Evolutionary conservation across 2,329 filamentous ascomycete species (phyloP).

Genomic region (Pseudogymnoascus destructans): DNA sequence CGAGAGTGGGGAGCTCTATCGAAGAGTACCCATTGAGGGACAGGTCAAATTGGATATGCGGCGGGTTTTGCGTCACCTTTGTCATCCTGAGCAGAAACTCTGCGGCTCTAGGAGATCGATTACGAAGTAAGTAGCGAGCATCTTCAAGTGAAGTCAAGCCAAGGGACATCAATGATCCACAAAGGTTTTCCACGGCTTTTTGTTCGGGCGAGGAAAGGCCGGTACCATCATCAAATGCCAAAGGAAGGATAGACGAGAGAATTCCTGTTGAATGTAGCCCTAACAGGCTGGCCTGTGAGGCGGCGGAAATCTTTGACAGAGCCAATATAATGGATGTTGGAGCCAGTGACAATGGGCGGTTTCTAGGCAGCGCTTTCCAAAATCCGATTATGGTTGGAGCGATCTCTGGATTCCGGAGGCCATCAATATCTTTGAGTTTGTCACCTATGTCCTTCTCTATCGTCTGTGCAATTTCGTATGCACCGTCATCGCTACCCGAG

Average conservation of each 20-base stretch:
- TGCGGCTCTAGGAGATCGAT: constrained; percentile 39
- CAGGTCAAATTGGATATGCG: constrained; percentile 88
- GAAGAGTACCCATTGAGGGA: constrained; percentile 80
- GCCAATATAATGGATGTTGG: constrained; percentile 43
- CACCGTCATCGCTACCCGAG: constrained; percentile 10
- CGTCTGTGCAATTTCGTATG: constrained; percentile 19
- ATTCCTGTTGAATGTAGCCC: constrained; percentile 61
- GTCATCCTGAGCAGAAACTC: constrained; percentile 65
- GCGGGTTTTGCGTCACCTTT: constrained; percentile 59
- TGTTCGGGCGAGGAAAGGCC: constrained; percentile 42
- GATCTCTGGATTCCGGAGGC: constrained; percentile 49
- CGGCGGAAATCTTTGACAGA: constrained; percentile 34
- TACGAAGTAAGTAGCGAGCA: constrained; percentile 57
- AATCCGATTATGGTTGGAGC: constrained; percentile 48
- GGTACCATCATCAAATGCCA: constrained; percentile 43
- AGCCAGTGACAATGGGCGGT: constrained; percentile 32
- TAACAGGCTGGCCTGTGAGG: constrained; percentile 59
- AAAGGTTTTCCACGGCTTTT: constrained; percentile 50
- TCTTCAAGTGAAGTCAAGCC: constrained; percentile 74
- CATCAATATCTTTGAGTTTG: constrained; percentile 37
- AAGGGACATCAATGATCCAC: constrained; percentile 54
- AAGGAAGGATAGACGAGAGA: constrained; percentile 49
- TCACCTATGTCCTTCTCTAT: constrained; percentile 32
- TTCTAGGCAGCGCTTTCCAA: constrained; percentile 48
- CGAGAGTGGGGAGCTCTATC: constrained; percentile 77